phyloP scores from a whole-genome alignment of 2,329 filamentous ascomycete species.

The Botryotinia globosa region DNA sequence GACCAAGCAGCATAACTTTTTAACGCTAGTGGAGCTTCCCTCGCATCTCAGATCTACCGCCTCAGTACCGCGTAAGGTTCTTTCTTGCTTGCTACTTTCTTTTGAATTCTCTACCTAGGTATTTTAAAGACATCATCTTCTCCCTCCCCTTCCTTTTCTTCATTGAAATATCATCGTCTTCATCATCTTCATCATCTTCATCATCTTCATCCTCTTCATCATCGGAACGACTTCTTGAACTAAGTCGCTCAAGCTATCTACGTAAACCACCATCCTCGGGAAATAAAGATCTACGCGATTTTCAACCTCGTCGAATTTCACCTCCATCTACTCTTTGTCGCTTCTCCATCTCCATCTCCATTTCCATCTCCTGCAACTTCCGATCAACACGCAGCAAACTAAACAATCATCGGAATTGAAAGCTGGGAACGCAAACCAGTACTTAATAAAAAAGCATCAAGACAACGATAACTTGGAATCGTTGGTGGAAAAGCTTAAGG shows the following conservation, averaged over 20 bases:
- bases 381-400: slow-evolving; percentile 7
- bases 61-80: slow-evolving; percentile 7
- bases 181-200: background rate
- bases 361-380: background rate
- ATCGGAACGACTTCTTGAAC: background rate
- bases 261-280: background rate
- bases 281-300: slow-evolving; percentile 15
- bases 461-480: slow-evolving; percentile 25
- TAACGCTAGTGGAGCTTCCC: background rate
- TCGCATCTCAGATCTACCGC: slow-evolving; percentile 4
- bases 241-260: background rate
- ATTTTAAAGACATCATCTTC: background rate
- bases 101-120: background rate
- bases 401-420: background rate
- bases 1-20: background rate
- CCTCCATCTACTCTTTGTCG: slow-evolving; percentile 8
- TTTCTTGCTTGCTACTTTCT: background rate
- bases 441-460: slow-evolving; percentile 14
- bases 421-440: background rate
- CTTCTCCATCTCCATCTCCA: background rate
- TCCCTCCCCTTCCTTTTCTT: no score
- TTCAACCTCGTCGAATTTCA: background rate
- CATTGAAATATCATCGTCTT: background rate
- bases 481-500: slow-evolving; percentile 37
- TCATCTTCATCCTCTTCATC: background rate